Evolutionary conservation across 108 stramenopile species (phyloP), one percentile per base, ranked within the genome.

Genomic region (Cyclotella choctawhatcheeana): DNA sequence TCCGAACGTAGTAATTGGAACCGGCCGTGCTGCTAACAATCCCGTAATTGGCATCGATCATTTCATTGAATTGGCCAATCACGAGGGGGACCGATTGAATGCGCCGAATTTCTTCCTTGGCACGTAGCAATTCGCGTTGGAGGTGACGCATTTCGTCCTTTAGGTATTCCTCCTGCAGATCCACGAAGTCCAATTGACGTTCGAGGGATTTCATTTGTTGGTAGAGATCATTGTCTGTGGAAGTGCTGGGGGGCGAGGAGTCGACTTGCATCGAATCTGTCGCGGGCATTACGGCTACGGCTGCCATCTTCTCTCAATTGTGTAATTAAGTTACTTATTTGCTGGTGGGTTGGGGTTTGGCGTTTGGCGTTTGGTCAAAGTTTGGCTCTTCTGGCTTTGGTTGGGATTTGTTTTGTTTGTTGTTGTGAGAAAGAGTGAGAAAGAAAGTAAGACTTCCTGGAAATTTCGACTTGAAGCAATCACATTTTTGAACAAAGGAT

Each of bases 71-170:
- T 79, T 99, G 97, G 1, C 99, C 99, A 73, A 99, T 99, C 25
- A 98, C 97, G 44, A 99, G 86, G 17, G 99, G 99, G 20, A 99
- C 99, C 7, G 85, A 85, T 85, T 99, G 98, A 74, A 99, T 99
- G 29, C 97, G 88, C 47, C 97, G 96, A 74, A 99, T 92, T 74
- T 99, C 99, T 82, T 98, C 94, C 81, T 94, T 92, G 54, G 99
- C 99, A 4, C 98, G 95, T 44, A 99, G 89, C 33, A 99, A 87
- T 72, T 99, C 99, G 20, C 99, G 85, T 81, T 99, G 96, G 17
- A 99, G 84, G 70, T 99, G 98, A 27, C 94, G 91, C 97, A 99
- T 99, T 85, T 99, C 99, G 75, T 99, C 98, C 84, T 99, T 99
- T 73, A 99, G 87, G 81, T 99, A 99, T 80, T 97, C 97, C 80